Evolutionary conservation across 306 rosid species (phyloP).

Genomic region (Acacia melanoxylon): DNA sequence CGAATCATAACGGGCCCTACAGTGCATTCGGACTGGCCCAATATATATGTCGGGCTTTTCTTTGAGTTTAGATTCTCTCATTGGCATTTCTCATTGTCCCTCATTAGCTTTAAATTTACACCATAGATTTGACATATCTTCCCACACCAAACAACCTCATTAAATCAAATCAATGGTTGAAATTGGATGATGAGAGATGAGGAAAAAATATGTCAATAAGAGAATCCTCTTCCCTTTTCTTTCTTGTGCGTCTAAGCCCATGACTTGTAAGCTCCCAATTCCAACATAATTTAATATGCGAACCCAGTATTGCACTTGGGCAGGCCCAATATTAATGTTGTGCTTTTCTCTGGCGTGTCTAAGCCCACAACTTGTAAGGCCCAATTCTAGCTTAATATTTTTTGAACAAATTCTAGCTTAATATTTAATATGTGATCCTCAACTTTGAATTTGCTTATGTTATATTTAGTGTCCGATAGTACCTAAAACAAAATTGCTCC

Average conservation of each 20-base stretch:
- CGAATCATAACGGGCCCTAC: neutral
- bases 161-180: too few relatives aligned
- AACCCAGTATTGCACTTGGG: neutral
- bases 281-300: neutral
- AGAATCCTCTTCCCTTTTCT: too few relatives aligned
- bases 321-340: neutral
- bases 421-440: neutral
- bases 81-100: too few relatives aligned
- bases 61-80: too few relatives aligned
- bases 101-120: too few relatives aligned
- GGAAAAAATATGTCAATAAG: too few relatives aligned
- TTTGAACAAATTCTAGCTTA: neutral
- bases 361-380: neutral
- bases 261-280: neutral
- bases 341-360: neutral
- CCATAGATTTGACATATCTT: too few relatives aligned
- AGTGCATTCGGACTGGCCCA: neutral
- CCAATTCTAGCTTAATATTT: neutral
- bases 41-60: neutral
- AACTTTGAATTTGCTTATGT: neutral
- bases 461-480: too few relatives aligned
- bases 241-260: too few relatives aligned
- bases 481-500: too few relatives aligned
- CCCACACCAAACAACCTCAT: too few relatives aligned
- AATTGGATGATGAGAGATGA: too few relatives aligned